phyloP scores from a whole-genome alignment of 2,329 filamentous ascomycete species.

The Dactylellina haptotyla region DNA sequence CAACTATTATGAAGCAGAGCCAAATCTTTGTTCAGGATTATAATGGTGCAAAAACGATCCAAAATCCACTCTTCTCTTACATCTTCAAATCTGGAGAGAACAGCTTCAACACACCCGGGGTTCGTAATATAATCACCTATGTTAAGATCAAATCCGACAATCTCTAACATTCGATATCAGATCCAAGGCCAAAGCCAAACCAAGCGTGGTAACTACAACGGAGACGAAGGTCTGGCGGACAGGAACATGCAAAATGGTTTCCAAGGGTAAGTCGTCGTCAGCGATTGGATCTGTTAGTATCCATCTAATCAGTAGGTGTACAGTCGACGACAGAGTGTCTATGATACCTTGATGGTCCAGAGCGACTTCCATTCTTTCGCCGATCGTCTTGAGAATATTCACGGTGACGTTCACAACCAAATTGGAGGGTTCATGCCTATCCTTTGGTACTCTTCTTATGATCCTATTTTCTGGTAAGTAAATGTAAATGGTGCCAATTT shows the following conservation, averaged over 20 bases:
- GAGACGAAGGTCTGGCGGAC: constrained; percentile 13
- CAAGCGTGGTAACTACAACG: not conserved
- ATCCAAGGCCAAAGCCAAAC: not conserved
- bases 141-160: not conserved
- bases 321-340: constrained; percentile 54
- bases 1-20: constrained; percentile 30
- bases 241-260: constrained; percentile 15
- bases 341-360: constrained; percentile 55
- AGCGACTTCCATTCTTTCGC: constrained; percentile 53
- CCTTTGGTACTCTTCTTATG: constrained; percentile 57
- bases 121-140: no score
- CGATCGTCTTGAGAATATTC: constrained; percentile 56
- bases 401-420: constrained; percentile 56
- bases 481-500: constrained; percentile 11
- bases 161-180: not conserved
- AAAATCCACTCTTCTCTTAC: constrained; percentile 21
- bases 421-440: constrained; percentile 57
- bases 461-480: constrained; percentile 58
- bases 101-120: not conserved
- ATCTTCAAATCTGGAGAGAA: constrained; percentile 3
- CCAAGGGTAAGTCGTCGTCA: constrained; percentile 15
- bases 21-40: constrained; percentile 42
- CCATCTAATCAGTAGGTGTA: not conserved
- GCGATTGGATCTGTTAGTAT: not conserved
- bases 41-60: constrained; percentile 13